Conservation (phyloP, 2,329 filamentous ascomycete species). For the Colletotrichum brevisporum region DNA sequence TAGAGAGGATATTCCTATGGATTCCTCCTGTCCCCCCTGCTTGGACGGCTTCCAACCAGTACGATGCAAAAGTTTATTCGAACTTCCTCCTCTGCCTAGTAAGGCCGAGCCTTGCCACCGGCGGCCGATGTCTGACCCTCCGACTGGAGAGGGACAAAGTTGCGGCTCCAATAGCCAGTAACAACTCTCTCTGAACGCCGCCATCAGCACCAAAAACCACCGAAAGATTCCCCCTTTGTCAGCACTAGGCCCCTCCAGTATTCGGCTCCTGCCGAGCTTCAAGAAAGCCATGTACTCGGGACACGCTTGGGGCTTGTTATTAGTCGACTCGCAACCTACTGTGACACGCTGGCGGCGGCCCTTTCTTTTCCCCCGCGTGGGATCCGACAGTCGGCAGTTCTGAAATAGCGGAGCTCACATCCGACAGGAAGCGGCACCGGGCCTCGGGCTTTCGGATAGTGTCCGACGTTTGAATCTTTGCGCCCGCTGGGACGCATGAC, state of each 20-base stretch:
- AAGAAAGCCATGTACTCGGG: constrained; percentile 9
- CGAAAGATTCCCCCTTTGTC: constrained; percentile 7
- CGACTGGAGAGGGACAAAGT: neutral
- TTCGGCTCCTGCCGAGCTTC: constrained; percentile 30
- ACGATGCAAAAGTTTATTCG: constrained; percentile 19
- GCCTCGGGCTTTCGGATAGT: neutral
- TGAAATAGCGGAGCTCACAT: neutral
- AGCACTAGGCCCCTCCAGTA: constrained; percentile 9
- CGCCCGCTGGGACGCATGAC: constrained; percentile 9
- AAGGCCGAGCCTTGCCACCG: constrained; percentile 1
- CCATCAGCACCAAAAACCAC: constrained; percentile 2
- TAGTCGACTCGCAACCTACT: neutral
- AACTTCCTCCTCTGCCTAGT: constrained; percentile 5
- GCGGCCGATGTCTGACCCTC: constrained; percentile 9
- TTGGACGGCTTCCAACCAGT: neutral
- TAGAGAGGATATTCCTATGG: neutral
- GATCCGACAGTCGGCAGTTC: constrained; percentile 4
- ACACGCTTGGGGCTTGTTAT: neutral
- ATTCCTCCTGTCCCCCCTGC: constrained; percentile 2
- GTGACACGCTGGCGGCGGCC: neutral
- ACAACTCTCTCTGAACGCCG: neutral
- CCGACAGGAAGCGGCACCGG: neutral
- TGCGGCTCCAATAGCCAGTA: neutral
- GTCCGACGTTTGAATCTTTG: neutral
- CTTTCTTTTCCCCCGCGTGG: neutral